Conservation (phyloP, 2,329 filamentous ascomycete genomes). For the Aspergillus chevalieri region DNA sequence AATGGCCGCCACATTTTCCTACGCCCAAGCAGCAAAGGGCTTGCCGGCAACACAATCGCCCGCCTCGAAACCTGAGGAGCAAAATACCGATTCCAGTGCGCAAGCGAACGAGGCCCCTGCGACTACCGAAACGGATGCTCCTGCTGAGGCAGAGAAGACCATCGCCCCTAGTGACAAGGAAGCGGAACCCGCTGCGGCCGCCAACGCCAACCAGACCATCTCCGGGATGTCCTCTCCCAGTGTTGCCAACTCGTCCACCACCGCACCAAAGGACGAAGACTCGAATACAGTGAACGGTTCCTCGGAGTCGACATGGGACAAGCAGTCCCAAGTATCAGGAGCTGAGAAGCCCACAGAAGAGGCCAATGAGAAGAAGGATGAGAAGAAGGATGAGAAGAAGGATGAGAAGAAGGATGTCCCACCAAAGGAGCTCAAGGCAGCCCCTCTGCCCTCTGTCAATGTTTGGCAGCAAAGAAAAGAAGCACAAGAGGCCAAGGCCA, state of each 20-base stretch:
- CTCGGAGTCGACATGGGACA: conserved; percentile 63
- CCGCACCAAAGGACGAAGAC: conserved; percentile 55
- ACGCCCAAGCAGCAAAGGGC: conserved; percentile 91
- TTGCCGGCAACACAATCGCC: conserved; percentile 47
- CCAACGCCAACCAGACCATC: conserved; percentile 24
- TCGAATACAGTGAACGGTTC: conserved; percentile 58
- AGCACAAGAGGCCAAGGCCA: conserved; percentile 50
- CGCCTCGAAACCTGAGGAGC: conserved; percentile 29
- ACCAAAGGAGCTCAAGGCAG: conserved; percentile 64
- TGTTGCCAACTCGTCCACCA: conserved; percentile 48
- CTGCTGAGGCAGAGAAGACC: conserved; percentile 34
- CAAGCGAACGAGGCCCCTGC: conserved; percentile 25
- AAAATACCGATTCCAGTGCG: conserved; percentile 21
- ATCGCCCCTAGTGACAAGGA: conserved; percentile 25
- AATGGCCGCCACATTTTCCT: conserved; percentile 66
- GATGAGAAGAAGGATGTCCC: conserved; percentile 55
- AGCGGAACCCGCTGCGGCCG: conserved; percentile 25
- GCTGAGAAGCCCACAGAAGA: conserved; percentile 50
- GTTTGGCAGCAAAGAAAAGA: conserved; percentile 78
- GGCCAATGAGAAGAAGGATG: conserved; percentile 49
- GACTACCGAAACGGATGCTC: conserved; percentile 43
- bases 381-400: conserved; percentile 54
- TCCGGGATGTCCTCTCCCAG: conserved; percentile 50
- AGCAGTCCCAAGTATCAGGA: conserved; percentile 57
- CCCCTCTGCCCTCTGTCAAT: conserved; percentile 77